Evolutionary conservation across 257 asterid genomes (phyloP).

Genomic region (Nicotiana noctiflora): DNA sequence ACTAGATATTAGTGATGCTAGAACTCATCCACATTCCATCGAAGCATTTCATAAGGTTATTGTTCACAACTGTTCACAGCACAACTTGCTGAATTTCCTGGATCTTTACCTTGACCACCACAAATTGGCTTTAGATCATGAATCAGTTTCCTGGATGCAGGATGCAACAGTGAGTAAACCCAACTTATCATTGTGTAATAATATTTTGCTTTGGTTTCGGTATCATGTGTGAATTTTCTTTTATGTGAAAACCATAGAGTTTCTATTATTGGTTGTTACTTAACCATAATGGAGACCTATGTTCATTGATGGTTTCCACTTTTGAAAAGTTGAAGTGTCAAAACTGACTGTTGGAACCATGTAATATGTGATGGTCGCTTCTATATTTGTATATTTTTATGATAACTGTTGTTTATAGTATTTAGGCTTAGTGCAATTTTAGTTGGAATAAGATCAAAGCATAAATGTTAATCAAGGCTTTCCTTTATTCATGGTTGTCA

Average conservation of each 20-base stretch:
- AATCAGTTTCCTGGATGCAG: constrained; percentile 53
- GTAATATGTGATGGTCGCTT: background rate
- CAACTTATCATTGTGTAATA: background rate
- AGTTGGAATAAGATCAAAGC: background rate
- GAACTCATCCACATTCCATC: constrained; percentile 46
- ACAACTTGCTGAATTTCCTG: constrained; percentile 80
- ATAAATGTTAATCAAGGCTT: background rate
- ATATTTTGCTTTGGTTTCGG: background rate
- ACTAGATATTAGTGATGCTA: constrained; percentile 40
- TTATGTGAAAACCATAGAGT: background rate
- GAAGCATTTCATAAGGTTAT: constrained; percentile 77
- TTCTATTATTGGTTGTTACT: background rate
- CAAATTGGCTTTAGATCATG: constrained; percentile 61
- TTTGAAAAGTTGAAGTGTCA: background rate
- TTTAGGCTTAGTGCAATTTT: background rate
- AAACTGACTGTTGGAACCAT: background rate
- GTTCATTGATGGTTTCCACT: background rate
- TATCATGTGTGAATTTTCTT: background rate
- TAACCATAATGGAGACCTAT: background rate
- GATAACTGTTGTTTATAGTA: background rate
- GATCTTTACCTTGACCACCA: constrained; percentile 86
- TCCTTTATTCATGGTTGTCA: background rate
- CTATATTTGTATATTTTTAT: background rate
- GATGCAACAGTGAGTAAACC: constrained; percentile 70
- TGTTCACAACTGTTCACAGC: constrained; percentile 60